Base-by-base conservation (phyloP, 2,329 filamentous ascomycete species). In the Cadophora malorum region DNA sequence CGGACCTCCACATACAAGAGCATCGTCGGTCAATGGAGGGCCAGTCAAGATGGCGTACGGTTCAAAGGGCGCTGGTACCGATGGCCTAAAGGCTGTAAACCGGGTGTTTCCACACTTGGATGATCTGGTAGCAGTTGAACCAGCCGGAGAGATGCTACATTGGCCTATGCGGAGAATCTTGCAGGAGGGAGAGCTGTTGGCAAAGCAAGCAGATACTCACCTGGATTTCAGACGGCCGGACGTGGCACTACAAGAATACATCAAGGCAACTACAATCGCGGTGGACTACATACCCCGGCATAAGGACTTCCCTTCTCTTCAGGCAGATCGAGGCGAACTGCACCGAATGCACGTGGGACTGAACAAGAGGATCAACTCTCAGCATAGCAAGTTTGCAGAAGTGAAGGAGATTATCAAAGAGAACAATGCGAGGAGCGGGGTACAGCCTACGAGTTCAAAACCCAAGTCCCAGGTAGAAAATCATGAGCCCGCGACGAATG, bases 211-310 rank as follows among this genome's bases (percentile, higher is more conserved):
- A 47, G 85, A 88, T 70, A 86, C 85, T 63, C 82, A 84, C 66
- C 83, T 89, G 67, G 86, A 86, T 69, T 90, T 91, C 79, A 82
- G 86, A 31, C 84, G 88, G 45, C 87, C 89, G 4, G 93, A 96
- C 76, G 79, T 88, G 47, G 94, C 94, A 3, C 90, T 97, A 65
- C 87, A 91, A 71, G 92, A 97, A 69, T 98, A 95, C 76, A 85
- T 98, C 67, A 88, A 90, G 70, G 92, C 94, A 12, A 94, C 87
- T 68, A 89, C 94, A 67, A 91, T 97, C 65, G 86, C 91, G 16
- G 85, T 94, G 62, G 89, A 95, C 66, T 82, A 90, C 52, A 90
- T 98, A 31, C 91, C 92, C 1, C 84, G 84, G 45, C 93, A 97
- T 77, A 88, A 86, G 66, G 92, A 95, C 70, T 96, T 89, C 78